Base-by-base conservation (phyloP, 148 eudicot species). In the Rhododendron simsii region DNA sequence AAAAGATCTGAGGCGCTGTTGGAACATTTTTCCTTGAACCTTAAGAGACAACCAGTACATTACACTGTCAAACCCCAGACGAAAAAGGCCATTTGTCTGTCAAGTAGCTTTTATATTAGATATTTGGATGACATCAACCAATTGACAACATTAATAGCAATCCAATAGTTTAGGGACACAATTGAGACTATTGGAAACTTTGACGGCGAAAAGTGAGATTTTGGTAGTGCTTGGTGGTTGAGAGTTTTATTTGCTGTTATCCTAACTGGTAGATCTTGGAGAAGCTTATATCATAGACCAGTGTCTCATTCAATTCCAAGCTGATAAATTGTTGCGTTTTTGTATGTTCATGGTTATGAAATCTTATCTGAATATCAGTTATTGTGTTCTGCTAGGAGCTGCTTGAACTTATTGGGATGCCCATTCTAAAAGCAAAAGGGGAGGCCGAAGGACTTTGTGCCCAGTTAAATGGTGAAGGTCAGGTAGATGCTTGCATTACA, bases 391-490 rank as follows among this genome's bases (percentile, higher is more conserved):
- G 53, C 55, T 65, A 97, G 99, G 99, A 95, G 82, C 92, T 97
- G 88, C 95, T 97, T 79, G 87, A 92, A 89, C 96, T 92, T 86
- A 91, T 97, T 84, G 98, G 98, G 61, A 93, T 97, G 94, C 99
- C 99, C 73, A 91, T 97, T 88, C 83, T 95, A 74, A 92, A 88
- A 89, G 96, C 99, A 33, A 90, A 84, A 78, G 98, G 93, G 44
- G 99, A 97, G 86, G 99, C 98, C 28, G 99, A 95, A 89, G 98
- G 95, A 78, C 96, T 97, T 80, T 97, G 98, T 91, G 99, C 98
- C 50, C 94, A 94, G 86, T 87, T 97, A 86, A 97, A 97, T 80
- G 85, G 89, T 41, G 94, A 94, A 89, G 98, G 98, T 48, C 89
- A 83, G 71, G 98, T 97, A 18, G 98, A 95, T 91, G 99, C 98